These are phyloP conservation scores for Paraphoma sp. DNA, from an alignment of 2,329 filamentous ascomycete genomes.

Conservation along the genomic window DNA sequence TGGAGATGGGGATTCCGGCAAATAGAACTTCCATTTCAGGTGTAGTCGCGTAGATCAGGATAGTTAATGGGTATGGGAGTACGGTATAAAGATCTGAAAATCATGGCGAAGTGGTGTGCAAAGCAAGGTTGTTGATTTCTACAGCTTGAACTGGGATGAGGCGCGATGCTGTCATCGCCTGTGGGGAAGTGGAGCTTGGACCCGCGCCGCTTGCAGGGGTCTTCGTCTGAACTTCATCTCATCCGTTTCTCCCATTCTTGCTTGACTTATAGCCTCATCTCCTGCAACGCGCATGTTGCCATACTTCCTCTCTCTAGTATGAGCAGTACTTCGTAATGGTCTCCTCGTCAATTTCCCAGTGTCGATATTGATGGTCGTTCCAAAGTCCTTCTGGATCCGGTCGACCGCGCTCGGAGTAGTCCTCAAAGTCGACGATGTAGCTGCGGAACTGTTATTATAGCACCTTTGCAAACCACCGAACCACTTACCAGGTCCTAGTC, in stretches of 20 bases:
- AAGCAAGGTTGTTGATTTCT: conserved; percentile 18
- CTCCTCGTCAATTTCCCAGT: background rate
- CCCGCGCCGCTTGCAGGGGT: conserved; percentile 2
- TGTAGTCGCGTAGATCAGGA: background rate
- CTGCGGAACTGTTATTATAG: background rate
- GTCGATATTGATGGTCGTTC: background rate
- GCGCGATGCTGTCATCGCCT: conserved; percentile 35
- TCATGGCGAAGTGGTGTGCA: conserved; percentile 9
- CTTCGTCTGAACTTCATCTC: background rate
- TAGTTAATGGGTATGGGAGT: background rate
- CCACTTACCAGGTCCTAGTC: background rate
- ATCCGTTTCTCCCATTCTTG: background rate
- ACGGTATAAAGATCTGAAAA: background rate
- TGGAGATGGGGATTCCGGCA: conserved; percentile 54
- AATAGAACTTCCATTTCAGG: conserved; percentile 41
- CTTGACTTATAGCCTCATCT: background rate
- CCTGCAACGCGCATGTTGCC: background rate
- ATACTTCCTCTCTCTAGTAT: background rate
- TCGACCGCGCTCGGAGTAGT: background rate
- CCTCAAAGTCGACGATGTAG: background rate
- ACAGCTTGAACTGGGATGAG: conserved; percentile 15
- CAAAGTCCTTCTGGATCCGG: background rate
- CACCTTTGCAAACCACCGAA: background rate
- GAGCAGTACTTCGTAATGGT: background rate
- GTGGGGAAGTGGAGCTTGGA: conserved; percentile 14